Conservation (phyloP, 140 eudicot genomes). For the Erigeron philadelphicus region DNA sequence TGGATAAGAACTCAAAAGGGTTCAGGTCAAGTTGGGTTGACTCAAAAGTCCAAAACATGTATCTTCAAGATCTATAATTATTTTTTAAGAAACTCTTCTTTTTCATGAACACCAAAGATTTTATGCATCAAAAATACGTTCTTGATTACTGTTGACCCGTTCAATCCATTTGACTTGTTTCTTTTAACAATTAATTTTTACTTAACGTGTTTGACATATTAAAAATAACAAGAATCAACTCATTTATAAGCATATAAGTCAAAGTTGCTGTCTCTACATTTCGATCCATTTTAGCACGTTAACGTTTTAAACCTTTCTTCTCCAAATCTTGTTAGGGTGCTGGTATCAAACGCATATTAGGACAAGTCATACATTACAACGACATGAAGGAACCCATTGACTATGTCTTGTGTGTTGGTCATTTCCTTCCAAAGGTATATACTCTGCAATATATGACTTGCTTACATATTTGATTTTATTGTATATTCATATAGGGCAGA, state of each 20-base stretch:
- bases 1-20: not conserved
- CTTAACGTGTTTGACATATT: not conserved
- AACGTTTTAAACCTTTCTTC: not conserved
- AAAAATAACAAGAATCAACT: not conserved
- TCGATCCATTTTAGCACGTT: not conserved
- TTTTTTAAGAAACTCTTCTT: no score
- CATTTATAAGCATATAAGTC: not conserved
- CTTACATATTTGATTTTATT: not conserved
- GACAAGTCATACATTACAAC: conserved; percentile 57
- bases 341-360: conserved; percentile 65
- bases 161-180: not conserved
- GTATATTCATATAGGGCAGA: not conserved
- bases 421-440: conserved; percentile 74
- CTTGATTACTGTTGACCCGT: not conserved
- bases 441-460: not conserved
- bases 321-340: conserved; percentile 48
- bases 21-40: not conserved
- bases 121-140: not conserved
- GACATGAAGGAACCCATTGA: conserved; percentile 61
- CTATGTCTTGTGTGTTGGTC: conserved; percentile 69
- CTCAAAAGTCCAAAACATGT: not conserved
- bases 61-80: no score
- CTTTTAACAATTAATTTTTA: not conserved
- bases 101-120: not conserved
- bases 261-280: not conserved